phyloP scores from a whole-genome alignment of 2,329 filamentous ascomycete species.

The Trichophaea hybrida region DNA sequence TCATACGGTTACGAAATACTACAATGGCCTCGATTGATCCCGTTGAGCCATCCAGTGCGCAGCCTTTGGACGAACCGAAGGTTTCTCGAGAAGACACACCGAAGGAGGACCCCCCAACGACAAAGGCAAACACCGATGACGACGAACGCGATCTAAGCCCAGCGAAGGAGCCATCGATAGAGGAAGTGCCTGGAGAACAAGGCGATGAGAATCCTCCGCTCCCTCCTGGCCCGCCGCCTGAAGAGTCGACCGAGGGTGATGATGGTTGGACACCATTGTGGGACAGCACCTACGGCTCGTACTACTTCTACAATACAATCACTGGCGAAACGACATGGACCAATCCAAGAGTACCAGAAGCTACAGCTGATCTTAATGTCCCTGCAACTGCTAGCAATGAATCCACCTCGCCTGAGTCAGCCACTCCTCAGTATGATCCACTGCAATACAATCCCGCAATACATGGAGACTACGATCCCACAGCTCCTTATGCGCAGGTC shows the following conservation, averaged over 20 bases:
- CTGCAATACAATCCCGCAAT: constrained; percentile 74
- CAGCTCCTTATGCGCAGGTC: constrained; percentile 73
- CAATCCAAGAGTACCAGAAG: constrained; percentile 56
- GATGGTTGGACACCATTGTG: constrained; percentile 72
- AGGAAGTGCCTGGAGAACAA: constrained; percentile 4
- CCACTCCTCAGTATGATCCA: not conserved
- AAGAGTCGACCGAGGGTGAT: constrained; percentile 46
- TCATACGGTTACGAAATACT: not conserved
- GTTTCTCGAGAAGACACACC: not conserved
- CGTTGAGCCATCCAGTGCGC: not conserved
- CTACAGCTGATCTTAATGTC: not conserved
- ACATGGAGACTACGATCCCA: constrained; percentile 91
- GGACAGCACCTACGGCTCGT: constrained; percentile 53
- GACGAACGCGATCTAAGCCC: not conserved
- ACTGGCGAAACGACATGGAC: constrained; percentile 68
- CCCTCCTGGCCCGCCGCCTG: constrained; percentile 32
- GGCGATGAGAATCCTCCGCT: constrained; percentile 25
- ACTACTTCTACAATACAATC: constrained; percentile 75
- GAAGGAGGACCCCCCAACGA: not conserved
- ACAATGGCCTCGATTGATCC: not conserved
- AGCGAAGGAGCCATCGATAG: not conserved
- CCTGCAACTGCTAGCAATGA: not conserved
- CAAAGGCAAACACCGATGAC: not conserved
- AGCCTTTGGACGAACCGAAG: not conserved
- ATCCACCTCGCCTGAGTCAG: not conserved